Evolutionary conservation across 169 alveolate genomes (phyloP), one percentile per base, ranked within the genome.

Genomic region (Miamiensis avidus): DNA sequence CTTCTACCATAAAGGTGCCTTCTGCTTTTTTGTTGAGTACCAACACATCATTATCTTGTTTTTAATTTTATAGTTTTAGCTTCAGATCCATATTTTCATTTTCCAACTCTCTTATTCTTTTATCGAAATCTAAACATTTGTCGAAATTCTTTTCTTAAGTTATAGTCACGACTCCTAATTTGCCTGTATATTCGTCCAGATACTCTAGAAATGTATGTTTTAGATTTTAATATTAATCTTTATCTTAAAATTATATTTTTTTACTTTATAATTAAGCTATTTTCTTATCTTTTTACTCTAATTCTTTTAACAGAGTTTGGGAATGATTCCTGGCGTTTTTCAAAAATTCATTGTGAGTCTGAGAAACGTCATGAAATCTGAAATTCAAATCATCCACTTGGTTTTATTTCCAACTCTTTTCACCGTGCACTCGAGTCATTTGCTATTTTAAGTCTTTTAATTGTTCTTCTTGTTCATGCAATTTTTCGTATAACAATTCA

Each of bases 1-100:
- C 84, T 79, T 79, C 84, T 34, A 79, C 84, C 49, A 79, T 25
- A 64, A 79, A 79, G 0, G 84, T 79, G 4, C 84, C 84, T 65
- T 79, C 84, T 34, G 84, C 74, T 29, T 79, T 79, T 28, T 79
- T 33, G 29, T 69, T 34, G 27, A 79, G 75, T 31, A 29, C 64
- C 1, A 72, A 79, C 76, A 64, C 29, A 79, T 79, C 76, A 29
- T 34, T 33, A 49, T 79, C 75, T 29, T 79, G 75, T 34, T 65
- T 29, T 29, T n/a, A 29, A 6, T 79, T 26, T 65, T 79, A 25
- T 1, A 49, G 49, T 25, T 79, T 49, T 79, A 1, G 30, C 4
- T 49, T n/a, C 25, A 79, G 31, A 49, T 30, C 29, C 25, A 29
- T 20, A 25, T 79, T 79, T 29, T 79, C 84, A 0, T 49, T 33